Conservation (phyloP, 2,329 filamentous ascomycete species). For the Ascochyta rabiei region DNA sequence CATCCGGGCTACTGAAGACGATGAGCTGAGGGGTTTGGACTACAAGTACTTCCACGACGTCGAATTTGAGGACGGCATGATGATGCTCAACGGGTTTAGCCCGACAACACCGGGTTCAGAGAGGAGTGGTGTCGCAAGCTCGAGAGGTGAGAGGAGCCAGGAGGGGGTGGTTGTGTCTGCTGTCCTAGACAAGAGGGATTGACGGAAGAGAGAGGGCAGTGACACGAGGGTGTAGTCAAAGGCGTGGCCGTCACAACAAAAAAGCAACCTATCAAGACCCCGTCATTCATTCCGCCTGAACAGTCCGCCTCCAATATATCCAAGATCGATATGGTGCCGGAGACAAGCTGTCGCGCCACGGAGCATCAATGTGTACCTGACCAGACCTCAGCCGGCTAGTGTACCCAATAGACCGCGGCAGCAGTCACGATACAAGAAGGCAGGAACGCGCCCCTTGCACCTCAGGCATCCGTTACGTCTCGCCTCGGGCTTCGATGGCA, state of each 20-base stretch:
- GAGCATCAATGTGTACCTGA: conserved; percentile 4
- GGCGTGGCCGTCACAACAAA: neutral
- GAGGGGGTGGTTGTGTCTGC: conserved; percentile 26
- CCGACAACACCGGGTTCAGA: conserved; percentile 18
- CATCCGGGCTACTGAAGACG: conserved; percentile 61
- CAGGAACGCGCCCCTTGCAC: neutral
- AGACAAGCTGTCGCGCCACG: neutral
- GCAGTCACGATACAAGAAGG: conserved; percentile 3
- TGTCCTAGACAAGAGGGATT: conserved; percentile 28
- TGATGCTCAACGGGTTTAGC: conserved; percentile 30
- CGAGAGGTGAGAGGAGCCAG: conserved; percentile 26
- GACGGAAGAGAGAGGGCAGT: neutral
- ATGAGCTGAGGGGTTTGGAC: conserved; percentile 61
- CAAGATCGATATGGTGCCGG: neutral
- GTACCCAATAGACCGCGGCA: neutral
- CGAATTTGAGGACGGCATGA: conserved; percentile 28
- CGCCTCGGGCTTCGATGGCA: too few relatives aligned
- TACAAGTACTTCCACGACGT: conserved; percentile 55
- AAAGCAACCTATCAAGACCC: neutral
- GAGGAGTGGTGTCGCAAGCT: conserved; percentile 9
- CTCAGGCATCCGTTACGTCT: neutral
- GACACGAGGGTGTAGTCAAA: neutral
- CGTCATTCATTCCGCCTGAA: neutral
- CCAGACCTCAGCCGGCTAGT: neutral
- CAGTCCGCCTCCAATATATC: neutral